Evolutionary conservation across 257 asterid genomes (phyloP), one percentile per base, ranked within the genome.

Genomic region (Solanum dulcamara): DNA sequence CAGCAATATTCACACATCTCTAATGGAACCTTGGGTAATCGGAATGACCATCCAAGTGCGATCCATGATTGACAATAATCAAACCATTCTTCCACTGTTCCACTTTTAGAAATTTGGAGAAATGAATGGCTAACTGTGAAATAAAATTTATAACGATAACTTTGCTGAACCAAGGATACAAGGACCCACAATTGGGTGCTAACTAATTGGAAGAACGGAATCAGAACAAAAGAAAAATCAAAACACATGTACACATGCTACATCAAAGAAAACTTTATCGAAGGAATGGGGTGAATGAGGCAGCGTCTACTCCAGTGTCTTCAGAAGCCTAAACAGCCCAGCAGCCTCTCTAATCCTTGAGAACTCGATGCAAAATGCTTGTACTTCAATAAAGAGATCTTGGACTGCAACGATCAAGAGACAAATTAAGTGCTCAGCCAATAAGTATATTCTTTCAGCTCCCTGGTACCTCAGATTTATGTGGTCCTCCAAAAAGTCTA

Each of bases 321-420:
- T 94, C 67, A 96, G 97, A 82, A 95, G 97, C 90, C 98, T 91
- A 85, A 95, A 96, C 22, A 96, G 87, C 51, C 97, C 97, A 0
- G 98, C 98, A 55, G 99, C 99, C 89, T 96, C 99, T 87, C 97
- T 91, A 74, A 95, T 94, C 89, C 98, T 90, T 42, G 99, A 96
- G 92, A 96, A 96, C 95, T 95, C 98, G 81, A 95, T 96, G 90
- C 99, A 96, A 90, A 96, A 95, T 50, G 99, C 98, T 93, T 95
- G 98, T 67, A 96, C 98, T 91, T 96, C 99, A 37, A 93, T 95
- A 85, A 95, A 96, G 81, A 96, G 93, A 90, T 96, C 99, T 77
- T 94, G 93, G 90, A 95, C 99, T 96, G 96, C 91, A 89, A 89
- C 53, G 13, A 85, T 85, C 8, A 85, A 55, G 26, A 46, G 8